Conservation (phyloP, 176 grass and related monocot species). For the Otatea glauca region DNA sequence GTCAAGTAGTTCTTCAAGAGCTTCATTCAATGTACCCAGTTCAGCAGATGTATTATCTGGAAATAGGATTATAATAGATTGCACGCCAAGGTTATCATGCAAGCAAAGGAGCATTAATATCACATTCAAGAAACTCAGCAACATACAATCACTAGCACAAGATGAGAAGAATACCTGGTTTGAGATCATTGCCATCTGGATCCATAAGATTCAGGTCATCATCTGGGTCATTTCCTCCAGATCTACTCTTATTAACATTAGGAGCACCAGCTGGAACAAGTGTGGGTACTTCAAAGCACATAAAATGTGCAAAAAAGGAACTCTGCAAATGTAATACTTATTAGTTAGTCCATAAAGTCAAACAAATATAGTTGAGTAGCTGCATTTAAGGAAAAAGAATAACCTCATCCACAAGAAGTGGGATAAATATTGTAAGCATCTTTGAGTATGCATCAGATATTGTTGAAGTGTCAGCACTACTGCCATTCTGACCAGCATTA, state of each 20-base stretch:
- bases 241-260: conserved; percentile 59
- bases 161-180: conserved; percentile 57
- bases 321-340: conserved; percentile 61
- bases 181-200: conserved; percentile 83
- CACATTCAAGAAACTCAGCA: neutral
- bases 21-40: conserved; percentile 79
- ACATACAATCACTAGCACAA: conserved; percentile 34
- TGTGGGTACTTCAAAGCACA: conserved; percentile 96
- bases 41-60: conserved; percentile 69
- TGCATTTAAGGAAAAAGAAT: conserved; percentile 13
- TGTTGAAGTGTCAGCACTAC: conserved; percentile 76
- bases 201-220: conserved; percentile 86
- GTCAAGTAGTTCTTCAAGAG: conserved; percentile 96
- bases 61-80: conserved; percentile 45
- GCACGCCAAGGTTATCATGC: neutral
- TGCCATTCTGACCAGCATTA: conserved; percentile 63
- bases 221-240: conserved; percentile 57
- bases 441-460: conserved; percentile 97
- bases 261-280: conserved; percentile 66
- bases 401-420: conserved; percentile 98
- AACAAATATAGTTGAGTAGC: conserved; percentile 6
- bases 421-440: conserved; percentile 99
- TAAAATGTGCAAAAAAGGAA: conserved; percentile 99
- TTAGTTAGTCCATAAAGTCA: conserved; percentile 28
- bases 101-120: conserved; percentile 12